Conservation (phyloP, 495 filamentous ascomycete species). For the Aspergillus kassunensis region DNA sequence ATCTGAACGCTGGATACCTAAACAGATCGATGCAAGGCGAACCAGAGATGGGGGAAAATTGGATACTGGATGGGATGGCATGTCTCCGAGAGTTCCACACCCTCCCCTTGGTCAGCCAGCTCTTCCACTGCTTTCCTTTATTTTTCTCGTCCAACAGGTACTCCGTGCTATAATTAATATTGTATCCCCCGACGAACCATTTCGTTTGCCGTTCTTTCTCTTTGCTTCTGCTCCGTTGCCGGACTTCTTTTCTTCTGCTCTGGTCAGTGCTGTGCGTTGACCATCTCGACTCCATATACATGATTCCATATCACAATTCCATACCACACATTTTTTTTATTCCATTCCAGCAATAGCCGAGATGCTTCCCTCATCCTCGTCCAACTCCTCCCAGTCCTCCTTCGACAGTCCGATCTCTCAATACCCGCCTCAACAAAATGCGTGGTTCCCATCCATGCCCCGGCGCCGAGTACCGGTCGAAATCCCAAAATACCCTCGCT, state of each 20-base stretch:
- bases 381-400: constrained; percentile 28
- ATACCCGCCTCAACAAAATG: constrained; percentile 26
- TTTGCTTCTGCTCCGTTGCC: constrained; percentile 11
- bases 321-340: not conserved
- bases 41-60: constrained; percentile 3
- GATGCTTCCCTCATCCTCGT: constrained; percentile 30
- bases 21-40: constrained; percentile 5
- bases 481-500: constrained; percentile 31
- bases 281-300: not conserved
- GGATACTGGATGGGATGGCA: not conserved
- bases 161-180: constrained; percentile 21
- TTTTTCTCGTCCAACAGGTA: constrained; percentile 1
- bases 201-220: no score
- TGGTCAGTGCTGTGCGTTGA: constrained; percentile 7
- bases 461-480: constrained; percentile 19
- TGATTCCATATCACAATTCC: constrained; percentile 1
- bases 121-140: constrained; percentile 9
- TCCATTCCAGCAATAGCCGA: not conserved
- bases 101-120: constrained; percentile 15
- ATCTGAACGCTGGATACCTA: not conserved
- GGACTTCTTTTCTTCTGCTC: constrained; percentile 6
- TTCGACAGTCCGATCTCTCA: constrained; percentile 31
- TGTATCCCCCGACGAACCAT: constrained; percentile 8
- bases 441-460: constrained; percentile 26
- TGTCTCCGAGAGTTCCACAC: constrained; percentile 18